Conservation (phyloP, 805 yeast species). For the Wickerhamiella bombiphila region DNA sequence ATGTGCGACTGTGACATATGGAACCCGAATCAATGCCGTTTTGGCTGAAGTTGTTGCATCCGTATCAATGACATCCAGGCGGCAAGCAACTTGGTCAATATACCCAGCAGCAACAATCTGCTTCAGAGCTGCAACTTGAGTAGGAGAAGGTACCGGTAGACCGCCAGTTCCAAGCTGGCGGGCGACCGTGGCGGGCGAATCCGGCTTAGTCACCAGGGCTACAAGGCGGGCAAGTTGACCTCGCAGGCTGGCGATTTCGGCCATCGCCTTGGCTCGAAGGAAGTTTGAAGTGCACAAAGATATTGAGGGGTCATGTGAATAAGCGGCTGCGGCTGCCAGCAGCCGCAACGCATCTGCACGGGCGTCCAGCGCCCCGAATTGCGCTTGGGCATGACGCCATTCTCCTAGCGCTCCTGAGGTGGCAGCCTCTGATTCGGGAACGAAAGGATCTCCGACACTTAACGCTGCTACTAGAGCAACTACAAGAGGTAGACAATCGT, state of each 20-base stretch:
- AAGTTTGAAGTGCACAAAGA: slow-evolving; percentile 47
- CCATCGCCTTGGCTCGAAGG: slow-evolving; percentile 66
- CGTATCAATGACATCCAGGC: slow-evolving; percentile 64
- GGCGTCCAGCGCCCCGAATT: slow-evolving; percentile 55
- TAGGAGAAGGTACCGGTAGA: slow-evolving; percentile 49
- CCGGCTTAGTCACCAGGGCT: slow-evolving; percentile 32
- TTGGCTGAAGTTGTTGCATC: slow-evolving; percentile 48
- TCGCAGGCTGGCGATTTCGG: slow-evolving; percentile 69
- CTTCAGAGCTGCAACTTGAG: slow-evolving; percentile 63
- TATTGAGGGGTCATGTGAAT: slow-evolving; percentile 27
- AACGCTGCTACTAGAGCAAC: slow-evolving; percentile 83
- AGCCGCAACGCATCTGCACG: slow-evolving; percentile 61
- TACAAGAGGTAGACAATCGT: slow-evolving; percentile 71
- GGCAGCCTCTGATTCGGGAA: slow-evolving; percentile 56
- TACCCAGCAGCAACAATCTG: slow-evolving; percentile 92
- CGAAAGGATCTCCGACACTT: slow-evolving; percentile 86
- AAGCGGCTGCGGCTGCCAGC: slow-evolving; percentile 75
- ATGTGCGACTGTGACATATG: slow-evolving; percentile 31
- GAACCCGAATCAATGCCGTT: slow-evolving; percentile 35
- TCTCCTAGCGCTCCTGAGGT: slow-evolving; percentile 23
- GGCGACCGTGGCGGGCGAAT: slow-evolving; percentile 27
- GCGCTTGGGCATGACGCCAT: slow-evolving; percentile 42
- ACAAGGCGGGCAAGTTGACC: slow-evolving; percentile 68
- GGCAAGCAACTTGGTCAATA: slow-evolving; percentile 74
- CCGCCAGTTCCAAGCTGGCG: slow-evolving; percentile 38